These are phyloP conservation scores for Saccharum spontaneum DNA, from an alignment of 176 grass and related monocot genomes.

Conservation along the genomic window DNA sequence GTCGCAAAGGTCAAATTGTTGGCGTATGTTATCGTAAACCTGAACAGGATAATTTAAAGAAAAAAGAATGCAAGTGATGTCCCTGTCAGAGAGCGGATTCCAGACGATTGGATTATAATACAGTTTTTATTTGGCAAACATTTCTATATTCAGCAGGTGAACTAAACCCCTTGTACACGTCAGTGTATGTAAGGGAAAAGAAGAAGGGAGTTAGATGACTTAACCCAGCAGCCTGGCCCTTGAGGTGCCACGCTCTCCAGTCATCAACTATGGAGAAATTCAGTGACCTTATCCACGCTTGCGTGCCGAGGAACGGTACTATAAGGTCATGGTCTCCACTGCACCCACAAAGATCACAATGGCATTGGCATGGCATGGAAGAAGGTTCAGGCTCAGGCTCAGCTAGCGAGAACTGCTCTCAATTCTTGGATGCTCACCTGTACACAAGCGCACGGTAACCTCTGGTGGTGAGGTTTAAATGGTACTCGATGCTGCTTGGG, in stretches of 20 bases:
- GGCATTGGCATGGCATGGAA: neutral
- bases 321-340: conserved; percentile 53
- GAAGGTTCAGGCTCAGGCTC: neutral
- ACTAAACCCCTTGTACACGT: neutral
- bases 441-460: conserved; percentile 53
- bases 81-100: neutral
- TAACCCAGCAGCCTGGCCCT: conserved; percentile 60
- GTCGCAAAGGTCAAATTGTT: neutral
- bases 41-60: neutral
- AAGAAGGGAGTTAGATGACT: neutral
- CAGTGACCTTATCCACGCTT: conserved; percentile 56
- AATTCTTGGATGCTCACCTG: conserved; percentile 33
- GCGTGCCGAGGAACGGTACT: conserved; percentile 47
- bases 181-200: neutral
- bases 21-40: neutral
- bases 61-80: neutral
- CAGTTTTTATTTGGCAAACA: neutral
- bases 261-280: conserved; percentile 49
- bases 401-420: neutral
- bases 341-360: neutral
- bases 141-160: neutral
- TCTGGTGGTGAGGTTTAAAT: conserved; percentile 39
- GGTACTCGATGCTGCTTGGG: conserved; percentile 42
- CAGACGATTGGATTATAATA: neutral
- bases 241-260: conserved; percentile 62